phyloP scores from a whole-genome alignment of 371 early-diverging fungal genomes.

The Batkoa obscura region DNA sequence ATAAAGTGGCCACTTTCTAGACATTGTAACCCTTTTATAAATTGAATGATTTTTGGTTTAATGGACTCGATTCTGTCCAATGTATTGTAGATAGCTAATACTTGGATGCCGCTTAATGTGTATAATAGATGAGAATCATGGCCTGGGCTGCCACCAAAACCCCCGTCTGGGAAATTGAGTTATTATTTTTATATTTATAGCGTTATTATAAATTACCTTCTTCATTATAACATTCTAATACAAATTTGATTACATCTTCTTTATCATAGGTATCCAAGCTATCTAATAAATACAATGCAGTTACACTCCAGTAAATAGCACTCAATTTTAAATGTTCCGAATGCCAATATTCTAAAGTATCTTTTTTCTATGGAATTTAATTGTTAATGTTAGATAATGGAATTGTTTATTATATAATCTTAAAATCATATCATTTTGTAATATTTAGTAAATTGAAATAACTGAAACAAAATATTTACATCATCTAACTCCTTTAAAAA shows the following conservation, averaged over 20 bases:
- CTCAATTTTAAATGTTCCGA: conserved; percentile 80
- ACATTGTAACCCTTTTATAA: conserved; percentile 33
- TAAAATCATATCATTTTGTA: too few species aligned
- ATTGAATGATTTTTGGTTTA: conserved; percentile 10
- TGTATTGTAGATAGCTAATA: conserved; percentile 65
- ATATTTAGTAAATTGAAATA: too few species aligned
- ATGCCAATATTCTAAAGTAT: conserved; percentile 82
- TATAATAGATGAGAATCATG: conserved; percentile 87
- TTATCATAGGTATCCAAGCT: conserved; percentile 43
- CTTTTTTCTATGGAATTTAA: conserved; percentile 55
- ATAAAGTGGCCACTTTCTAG: conserved; percentile 54
- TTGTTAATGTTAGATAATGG: too few species aligned
- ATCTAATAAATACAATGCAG: conserved; percentile 57
- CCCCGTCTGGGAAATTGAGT: conserved; percentile 29
- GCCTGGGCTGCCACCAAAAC: conserved; percentile 73
- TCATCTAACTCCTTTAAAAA: too few species aligned
- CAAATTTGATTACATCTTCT: conserved; percentile 51
- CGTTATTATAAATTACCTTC: conserved; percentile 22
- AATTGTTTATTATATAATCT: too few species aligned
- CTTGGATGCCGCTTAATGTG: conserved; percentile 89
- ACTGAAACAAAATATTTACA: too few species aligned
- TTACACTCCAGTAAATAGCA: conserved; percentile 89
- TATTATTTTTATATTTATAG: not conserved
- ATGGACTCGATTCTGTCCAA: not conserved
- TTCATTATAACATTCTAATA: conserved; percentile 54